A percentile compares a stretch with the other conserved stretches of the same genome.
Conservation (phyloP, 495 filamentous ascomycete genomes). For the Penicillium silybi region DNA sequence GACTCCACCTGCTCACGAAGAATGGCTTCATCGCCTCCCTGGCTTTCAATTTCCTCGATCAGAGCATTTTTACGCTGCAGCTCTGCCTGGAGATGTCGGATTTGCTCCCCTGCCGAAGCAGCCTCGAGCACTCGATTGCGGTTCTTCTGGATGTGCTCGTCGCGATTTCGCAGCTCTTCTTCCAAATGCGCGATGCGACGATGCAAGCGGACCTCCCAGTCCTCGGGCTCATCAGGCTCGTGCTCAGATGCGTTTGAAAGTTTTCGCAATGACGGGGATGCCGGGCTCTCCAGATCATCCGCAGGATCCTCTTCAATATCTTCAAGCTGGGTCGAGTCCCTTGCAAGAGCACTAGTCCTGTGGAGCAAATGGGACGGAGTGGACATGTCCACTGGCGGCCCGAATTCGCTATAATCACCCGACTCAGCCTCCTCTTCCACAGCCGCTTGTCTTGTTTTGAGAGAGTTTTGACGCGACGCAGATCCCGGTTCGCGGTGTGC, state of each 20-base stretch:
- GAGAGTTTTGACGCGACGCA: conserved; percentile 9
- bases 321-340: conserved; percentile 39
- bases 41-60: conserved; percentile 29
- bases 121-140: conserved; percentile 34
- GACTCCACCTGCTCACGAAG: conserved; percentile 34
- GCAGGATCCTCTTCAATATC: conserved; percentile 39
- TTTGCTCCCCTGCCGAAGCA: conserved; percentile 37
- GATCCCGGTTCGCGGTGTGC: conserved; percentile 14
- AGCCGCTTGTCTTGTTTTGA: conserved; percentile 23
- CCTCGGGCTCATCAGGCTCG: conserved; percentile 7
- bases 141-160: conserved; percentile 37
- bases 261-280: conserved; percentile 32
- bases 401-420: conserved; percentile 44
- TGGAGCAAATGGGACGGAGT: conserved; percentile 44
- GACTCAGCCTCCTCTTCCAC: conserved; percentile 37
- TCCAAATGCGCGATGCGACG: conserved; percentile 35
- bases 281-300: conserved; percentile 22
- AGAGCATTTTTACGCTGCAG: conserved; percentile 31
- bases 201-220: conserved; percentile 26
- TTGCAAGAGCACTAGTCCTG: conserved; percentile 22
- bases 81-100: conserved; percentile 37
- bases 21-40: conserved; percentile 18
- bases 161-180: conserved; percentile 31
- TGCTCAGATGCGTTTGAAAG: conserved; percentile 13
- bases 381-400: conserved; percentile 45